A percentile compares a stretch with the other conserved stretches of the same genome.
These are phyloP conservation scores for Tuber melanosporum DNA, from an alignment of 495 filamentous ascomycete species.

Conservation along the genomic window DNA sequence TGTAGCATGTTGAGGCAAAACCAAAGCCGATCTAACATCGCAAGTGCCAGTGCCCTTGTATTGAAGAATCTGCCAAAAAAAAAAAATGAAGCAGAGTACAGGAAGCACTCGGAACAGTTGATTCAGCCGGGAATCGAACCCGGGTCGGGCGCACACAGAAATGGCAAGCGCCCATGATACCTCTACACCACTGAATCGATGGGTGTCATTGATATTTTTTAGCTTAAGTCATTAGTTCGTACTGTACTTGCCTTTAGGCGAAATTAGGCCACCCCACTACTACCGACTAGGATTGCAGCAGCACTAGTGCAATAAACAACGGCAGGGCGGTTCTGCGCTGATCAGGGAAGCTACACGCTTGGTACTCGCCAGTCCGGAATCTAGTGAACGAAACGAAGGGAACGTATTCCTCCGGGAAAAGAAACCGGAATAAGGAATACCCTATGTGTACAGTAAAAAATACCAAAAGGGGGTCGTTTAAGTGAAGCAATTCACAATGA, in stretches of 20 bases:
- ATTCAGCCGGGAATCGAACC: constrained; percentile 16
- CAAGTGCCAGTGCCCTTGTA: neutral
- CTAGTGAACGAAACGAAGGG: neutral
- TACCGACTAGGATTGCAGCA: neutral
- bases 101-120: neutral
- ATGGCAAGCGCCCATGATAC: constrained; percentile 18
- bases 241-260: neutral
- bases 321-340: neutral
- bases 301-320: too few relatives aligned
- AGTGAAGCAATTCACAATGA: too few relatives aligned
- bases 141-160: constrained; percentile 16
- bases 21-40: neutral
- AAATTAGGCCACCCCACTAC: neutral
- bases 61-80: neutral
- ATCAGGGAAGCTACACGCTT: neutral
- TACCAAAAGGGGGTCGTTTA: too few relatives aligned
- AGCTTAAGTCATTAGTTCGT: neutral
- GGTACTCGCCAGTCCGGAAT: neutral
- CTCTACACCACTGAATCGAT: constrained; percentile 19
- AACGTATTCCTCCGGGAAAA: too few relatives aligned
- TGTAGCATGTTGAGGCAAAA: too few relatives aligned
- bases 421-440: too few relatives aligned
- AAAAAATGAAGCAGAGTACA: neutral
- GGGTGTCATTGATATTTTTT: neutral
- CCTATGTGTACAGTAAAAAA: too few relatives aligned